phyloP scores from a whole-genome alignment of 768 basidiomycete species.

The Tulasnella sp. region DNA sequence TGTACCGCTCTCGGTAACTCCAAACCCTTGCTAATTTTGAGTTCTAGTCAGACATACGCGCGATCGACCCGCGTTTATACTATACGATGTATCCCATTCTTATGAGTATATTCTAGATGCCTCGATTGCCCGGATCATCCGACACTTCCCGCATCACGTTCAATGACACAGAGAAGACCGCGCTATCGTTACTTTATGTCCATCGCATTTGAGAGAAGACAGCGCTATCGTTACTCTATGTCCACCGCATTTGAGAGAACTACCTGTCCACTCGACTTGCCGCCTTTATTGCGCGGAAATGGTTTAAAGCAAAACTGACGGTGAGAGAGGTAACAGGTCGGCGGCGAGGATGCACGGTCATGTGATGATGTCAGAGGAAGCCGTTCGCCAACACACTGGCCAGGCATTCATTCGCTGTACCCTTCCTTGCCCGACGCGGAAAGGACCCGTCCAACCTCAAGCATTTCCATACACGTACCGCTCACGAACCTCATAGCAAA shows the following conservation, averaged over 20 bases:
- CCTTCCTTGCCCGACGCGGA: constrained; percentile 4
- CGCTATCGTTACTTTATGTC: background rate
- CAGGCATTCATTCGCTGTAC: background rate
- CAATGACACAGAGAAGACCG: background rate
- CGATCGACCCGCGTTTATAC: no score
- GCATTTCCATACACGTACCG: background rate
- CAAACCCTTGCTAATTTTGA: no score
- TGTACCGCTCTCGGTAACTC: background rate
- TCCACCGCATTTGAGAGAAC: background rate
- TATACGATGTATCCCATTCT: no score
- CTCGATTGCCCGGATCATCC: no score
- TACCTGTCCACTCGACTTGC: background rate
- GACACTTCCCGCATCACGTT: no score
- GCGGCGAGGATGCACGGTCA: background rate
- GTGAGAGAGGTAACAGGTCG: background rate
- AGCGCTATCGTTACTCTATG: background rate
- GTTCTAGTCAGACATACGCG: no score
- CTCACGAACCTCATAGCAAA: constrained; percentile 8
- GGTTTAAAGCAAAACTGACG: background rate
- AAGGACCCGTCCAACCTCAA: background rate
- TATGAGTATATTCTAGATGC: no score
- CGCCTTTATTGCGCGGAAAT: background rate
- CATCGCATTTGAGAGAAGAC: no score
- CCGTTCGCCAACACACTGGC: background rate
- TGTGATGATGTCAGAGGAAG: constrained; percentile 5